phyloP scores from a whole-genome alignment of 2,329 filamentous ascomycete species.

The Clarireedia sp. region DNA sequence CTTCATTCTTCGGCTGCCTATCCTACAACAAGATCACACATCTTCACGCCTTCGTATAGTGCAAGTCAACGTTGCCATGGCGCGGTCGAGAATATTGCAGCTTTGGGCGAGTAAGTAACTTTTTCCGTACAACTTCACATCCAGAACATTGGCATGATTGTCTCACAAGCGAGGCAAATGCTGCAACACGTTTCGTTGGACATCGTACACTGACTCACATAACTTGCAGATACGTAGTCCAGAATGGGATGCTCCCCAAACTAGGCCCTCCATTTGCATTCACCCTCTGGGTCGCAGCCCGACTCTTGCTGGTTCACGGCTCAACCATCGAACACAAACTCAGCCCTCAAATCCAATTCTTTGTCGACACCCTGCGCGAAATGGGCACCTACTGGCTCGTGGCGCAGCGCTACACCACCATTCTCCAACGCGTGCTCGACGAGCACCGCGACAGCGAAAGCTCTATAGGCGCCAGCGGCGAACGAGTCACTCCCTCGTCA shows the following conservation, averaged over 20 bases:
- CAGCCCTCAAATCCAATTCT: conserved; percentile 69
- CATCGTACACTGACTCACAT: background rate
- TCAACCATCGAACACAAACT: conserved; percentile 82
- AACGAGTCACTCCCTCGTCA: conserved; percentile 69
- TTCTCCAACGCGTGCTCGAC: conserved; percentile 76
- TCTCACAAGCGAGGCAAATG: background rate
- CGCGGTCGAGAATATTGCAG: conserved; percentile 75
- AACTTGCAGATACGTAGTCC: conserved; percentile 45
- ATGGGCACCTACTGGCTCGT: conserved; percentile 84
- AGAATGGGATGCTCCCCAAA: conserved; percentile 66
- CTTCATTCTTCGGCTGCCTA: conserved; percentile 90
- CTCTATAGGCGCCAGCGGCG: conserved; percentile 49
- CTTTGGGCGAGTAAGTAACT: conserved; percentile 57
- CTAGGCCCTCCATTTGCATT: conserved; percentile 89
- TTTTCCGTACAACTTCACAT: background rate
- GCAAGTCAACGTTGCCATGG: conserved; percentile 76
- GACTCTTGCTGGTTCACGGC: conserved; percentile 79
- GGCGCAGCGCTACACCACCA: conserved; percentile 69
- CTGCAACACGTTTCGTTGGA: background rate
- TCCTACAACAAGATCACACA: conserved; percentile 77
- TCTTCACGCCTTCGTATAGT: conserved; percentile 82
- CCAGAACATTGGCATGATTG: background rate
- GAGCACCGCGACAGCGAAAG: conserved; percentile 76
- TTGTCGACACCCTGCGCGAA: conserved; percentile 72
- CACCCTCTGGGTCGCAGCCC: conserved; percentile 83